These are phyloP conservation scores for Boletus vermiculosoides DNA, from an alignment of 768 basidiomycete species.

Conservation along the genomic window DNA sequence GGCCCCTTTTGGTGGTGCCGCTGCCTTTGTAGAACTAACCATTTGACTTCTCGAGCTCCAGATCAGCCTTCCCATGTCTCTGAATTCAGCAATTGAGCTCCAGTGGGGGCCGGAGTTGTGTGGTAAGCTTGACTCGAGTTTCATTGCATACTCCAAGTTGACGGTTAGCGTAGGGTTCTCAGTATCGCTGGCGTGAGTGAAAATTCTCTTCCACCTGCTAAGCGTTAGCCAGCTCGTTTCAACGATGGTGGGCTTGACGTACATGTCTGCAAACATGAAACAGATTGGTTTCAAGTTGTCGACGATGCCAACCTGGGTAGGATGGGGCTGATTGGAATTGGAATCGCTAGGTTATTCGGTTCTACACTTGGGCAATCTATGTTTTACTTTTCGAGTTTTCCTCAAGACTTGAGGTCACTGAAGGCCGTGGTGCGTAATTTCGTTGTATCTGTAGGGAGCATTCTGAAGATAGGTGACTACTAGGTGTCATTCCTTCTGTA, in stretches of 20 bases:
- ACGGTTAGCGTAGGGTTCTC: neutral
- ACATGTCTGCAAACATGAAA: too few species aligned
- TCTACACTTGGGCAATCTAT: constrained; percentile 10
- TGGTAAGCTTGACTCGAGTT: constrained; percentile 1
- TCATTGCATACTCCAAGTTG: neutral
- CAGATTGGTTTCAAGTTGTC: too few species aligned
- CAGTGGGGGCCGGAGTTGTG: neutral
- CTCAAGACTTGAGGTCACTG: constrained; percentile 5
- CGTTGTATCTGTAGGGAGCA: too few species aligned
- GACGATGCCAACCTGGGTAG: too few species aligned
- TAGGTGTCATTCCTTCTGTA: constrained; percentile 6
- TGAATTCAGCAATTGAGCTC: neutral
- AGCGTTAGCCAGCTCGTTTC: too few species aligned
- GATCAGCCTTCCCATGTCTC: neutral
- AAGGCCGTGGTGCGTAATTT: constrained; percentile 5
- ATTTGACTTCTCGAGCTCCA: too few species aligned
- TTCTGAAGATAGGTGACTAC: neutral
- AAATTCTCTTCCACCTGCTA: too few species aligned
- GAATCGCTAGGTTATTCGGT: constrained; percentile 5
- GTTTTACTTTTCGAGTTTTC: constrained; percentile 11
- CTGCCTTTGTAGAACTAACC: neutral
- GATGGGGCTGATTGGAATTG: neutral
- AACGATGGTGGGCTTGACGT: too few species aligned
- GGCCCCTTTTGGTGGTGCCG: neutral
- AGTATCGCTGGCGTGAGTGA: too few species aligned